phyloP scores from a whole-genome alignment of 345 rosid species.

The Raphanus sativus region DNA sequence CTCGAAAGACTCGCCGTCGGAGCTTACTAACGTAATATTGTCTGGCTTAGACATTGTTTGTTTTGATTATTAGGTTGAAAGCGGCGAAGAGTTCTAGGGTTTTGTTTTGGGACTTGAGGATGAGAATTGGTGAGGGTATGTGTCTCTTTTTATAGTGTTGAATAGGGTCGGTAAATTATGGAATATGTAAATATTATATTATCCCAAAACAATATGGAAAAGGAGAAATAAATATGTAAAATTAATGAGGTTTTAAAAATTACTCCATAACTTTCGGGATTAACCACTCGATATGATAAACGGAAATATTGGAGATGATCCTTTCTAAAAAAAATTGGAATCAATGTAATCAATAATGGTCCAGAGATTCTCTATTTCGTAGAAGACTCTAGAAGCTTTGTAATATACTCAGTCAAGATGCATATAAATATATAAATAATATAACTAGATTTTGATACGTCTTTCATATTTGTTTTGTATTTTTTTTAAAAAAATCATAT shows the following conservation, averaged over 20 bases:
- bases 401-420: neutral
- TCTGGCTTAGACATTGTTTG: slow-evolving; percentile 18
- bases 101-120: neutral
- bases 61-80: neutral
- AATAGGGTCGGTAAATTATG: neutral
- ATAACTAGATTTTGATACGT: no score
- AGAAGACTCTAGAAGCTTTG: neutral
- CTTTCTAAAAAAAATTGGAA: neutral
- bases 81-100: neutral
- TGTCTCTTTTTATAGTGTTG: neutral
- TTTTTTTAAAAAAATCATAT: no score
- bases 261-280: neutral
- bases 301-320: neutral
- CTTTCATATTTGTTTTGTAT: no score
- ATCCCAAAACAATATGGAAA: neutral
- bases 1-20: slow-evolving; percentile 58
- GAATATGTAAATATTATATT: neutral
- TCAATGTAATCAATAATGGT: neutral
- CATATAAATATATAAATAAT: no score
- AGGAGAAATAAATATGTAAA: neutral
- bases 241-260: neutral
- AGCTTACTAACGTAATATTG: slow-evolving; percentile 47
- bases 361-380: neutral
- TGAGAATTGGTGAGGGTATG: no score
- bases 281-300: neutral